Base-by-base conservation (phyloP, 2,329 filamentous ascomycete genomes). In the Elsinoe australis region DNA sequence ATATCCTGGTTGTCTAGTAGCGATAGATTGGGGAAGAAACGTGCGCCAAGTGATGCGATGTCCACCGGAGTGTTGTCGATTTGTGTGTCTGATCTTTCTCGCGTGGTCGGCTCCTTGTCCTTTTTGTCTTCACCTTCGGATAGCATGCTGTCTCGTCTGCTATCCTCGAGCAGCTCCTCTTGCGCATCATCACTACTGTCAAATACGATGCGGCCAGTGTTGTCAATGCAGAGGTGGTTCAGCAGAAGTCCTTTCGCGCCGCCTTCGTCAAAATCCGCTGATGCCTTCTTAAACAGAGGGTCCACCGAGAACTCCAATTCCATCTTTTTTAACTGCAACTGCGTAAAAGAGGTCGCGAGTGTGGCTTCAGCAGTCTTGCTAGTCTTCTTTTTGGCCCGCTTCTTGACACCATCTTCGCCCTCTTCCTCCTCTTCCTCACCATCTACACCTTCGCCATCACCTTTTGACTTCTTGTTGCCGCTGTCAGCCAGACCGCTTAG, bases 281-380 rank as follows among this genome's bases (percentile, higher is more conserved):
- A 94, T 0, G 90, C 90, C 62, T 98, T 98, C 63, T 98, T 98
- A 76, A 98, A 98, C n/a, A 98, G 70, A 2, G 92, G 92, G 61
- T 98, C 92, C 4, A 98, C 90, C 0, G 89, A 82, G 56, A 98
- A 95, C 61, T 98, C 92, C 35, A 96, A 76, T 58, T 98, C 92
- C 60, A 98, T 89, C 67, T 96, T 98, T 68, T 98, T 98, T 58
- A 96, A 74, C 63, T 95, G 87, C 48, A 98, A 64, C 14, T 89
- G 82, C 33, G 83, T 79, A 64, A 96, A 96, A 0, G 87, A 92
- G 0, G 86, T 82, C 2, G 86, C 92, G 4, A 98, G 73, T 0
- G 92, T 98, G n/a, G 87, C 83, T 68, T 98, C 92, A 6, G 92
- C 89, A 18, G 86, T 89, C 51, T 87, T 53, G 32, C 77, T 64